These are phyloP conservation scores for Wallacemonas sp. DNA, from an alignment of 208 protist genomes.

Conservation along the genomic window DNA sequence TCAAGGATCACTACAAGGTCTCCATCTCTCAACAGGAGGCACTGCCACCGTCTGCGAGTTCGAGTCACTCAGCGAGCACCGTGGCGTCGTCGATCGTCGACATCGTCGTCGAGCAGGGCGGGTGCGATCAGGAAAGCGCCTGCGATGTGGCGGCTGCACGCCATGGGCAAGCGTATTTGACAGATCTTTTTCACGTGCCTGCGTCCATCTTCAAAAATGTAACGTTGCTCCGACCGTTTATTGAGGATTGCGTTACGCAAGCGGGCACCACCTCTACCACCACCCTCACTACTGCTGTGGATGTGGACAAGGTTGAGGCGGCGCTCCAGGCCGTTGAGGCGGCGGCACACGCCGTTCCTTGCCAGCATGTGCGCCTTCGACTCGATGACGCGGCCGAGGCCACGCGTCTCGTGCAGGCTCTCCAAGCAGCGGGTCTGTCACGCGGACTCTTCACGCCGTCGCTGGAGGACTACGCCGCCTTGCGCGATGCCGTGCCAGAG, in stretches of 20 bases:
- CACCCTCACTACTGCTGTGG: not conserved
- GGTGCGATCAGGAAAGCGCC: not conserved
- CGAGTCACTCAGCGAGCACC: too few species aligned
- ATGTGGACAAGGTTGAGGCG: slow-evolving; percentile 4
- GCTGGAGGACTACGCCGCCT: slow-evolving; percentile 8
- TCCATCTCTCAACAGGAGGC: too few species aligned
- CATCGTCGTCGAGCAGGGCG: slow-evolving; percentile 18
- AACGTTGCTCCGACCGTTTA: slow-evolving; percentile 7
- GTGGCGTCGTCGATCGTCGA: too few species aligned
- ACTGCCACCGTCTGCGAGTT: too few species aligned
- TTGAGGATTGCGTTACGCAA: not conserved
- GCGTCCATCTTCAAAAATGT: not conserved
- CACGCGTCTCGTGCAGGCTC: not conserved
- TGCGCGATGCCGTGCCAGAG: slow-evolving; percentile 12
- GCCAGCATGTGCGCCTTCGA: slow-evolving; percentile 18
- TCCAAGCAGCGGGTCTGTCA: slow-evolving; percentile 3
- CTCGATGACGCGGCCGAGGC: slow-evolving; percentile 17
- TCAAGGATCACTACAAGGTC: slow-evolving; percentile 31
- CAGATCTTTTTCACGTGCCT: not conserved
- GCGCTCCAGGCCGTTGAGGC: slow-evolving; percentile 3
- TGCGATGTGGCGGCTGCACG: not conserved
- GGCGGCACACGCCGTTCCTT: slow-evolving; percentile 32
- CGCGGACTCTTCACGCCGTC: slow-evolving; percentile 11
- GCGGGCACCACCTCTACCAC: not conserved
- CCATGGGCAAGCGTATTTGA: not conserved